These are phyloP conservation scores for Ilyonectria sp. DNA, from an alignment of 2,329 filamentous ascomycete genomes.

Conservation along the genomic window DNA sequence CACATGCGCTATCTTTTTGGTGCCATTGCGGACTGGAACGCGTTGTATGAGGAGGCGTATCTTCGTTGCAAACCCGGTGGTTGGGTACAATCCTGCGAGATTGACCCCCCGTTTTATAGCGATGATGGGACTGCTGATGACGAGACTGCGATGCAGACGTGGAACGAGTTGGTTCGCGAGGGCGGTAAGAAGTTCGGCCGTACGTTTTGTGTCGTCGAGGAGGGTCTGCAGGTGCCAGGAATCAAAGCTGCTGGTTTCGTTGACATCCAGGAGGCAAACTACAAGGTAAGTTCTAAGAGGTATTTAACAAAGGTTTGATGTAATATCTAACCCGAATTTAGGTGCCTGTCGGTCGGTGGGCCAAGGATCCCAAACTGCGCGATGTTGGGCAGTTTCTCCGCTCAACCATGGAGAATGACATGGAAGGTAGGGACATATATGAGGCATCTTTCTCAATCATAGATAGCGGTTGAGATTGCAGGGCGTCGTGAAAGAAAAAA, in stretches of 20 bases:
- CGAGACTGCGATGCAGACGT: constrained; percentile 14
- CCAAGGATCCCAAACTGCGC: constrained; percentile 23
- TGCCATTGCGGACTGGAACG: constrained; percentile 24
- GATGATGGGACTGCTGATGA: constrained; percentile 25
- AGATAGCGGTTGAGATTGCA: too few relatives aligned
- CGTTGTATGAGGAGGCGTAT: constrained; percentile 22
- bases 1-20: constrained; percentile 32
- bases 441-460: too few relatives aligned
- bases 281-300: constrained; percentile 14
- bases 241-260: constrained; percentile 13
- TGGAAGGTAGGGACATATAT: constrained; percentile 14
- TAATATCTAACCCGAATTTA: not conserved
- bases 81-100: constrained; percentile 30
- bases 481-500: too few relatives aligned
- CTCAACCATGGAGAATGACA: constrained; percentile 27
- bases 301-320: not conserved
- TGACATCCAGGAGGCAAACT: constrained; percentile 13
- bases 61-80: constrained; percentile 21
- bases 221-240: not conserved
- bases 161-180: constrained; percentile 9
- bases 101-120: constrained; percentile 22
- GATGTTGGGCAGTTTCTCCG: constrained; percentile 23
- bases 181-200: constrained; percentile 15
- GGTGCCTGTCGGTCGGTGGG: constrained; percentile 24
- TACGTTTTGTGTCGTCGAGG: constrained; percentile 9